Percentiles rank a stretch among this genome's conserved stretches.
Conservation (phyloP, 495 filamentous ascomycete genomes). For the Lophiotrema nucula region DNA sequence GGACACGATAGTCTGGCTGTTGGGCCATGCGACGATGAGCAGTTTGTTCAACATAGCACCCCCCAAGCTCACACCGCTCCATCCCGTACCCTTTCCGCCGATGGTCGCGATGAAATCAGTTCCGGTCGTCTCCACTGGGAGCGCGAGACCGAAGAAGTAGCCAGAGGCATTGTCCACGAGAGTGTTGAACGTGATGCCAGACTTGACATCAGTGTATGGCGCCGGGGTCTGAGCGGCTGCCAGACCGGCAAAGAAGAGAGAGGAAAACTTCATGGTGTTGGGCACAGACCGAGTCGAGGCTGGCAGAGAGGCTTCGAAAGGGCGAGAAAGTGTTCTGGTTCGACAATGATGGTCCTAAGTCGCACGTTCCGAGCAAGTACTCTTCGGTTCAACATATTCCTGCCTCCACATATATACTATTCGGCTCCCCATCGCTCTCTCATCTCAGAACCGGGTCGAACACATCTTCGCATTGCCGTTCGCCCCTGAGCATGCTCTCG, state of each 20-base stretch:
- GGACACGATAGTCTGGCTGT: constrained; percentile 15
- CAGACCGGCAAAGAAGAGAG: constrained; percentile 9
- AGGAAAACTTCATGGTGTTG: constrained; percentile 24
- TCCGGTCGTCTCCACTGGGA: constrained; percentile 15
- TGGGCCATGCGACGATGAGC: constrained; percentile 33
- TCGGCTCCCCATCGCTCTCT: not conserved
- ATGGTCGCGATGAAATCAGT: constrained; percentile 31
- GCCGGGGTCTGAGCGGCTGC: constrained; percentile 11
- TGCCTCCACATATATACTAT: not conserved
- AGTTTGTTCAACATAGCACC: constrained; percentile 28
- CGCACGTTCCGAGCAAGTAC: not conserved
- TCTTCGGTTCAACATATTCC: constrained; percentile 8
- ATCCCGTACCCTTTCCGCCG: constrained; percentile 32
- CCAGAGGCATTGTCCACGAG: constrained; percentile 8
- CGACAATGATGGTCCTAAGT: not conserved
- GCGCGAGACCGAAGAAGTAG: constrained; percentile 28
- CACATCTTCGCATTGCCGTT: no score
- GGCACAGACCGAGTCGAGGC: not conserved
- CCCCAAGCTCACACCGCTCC: constrained; percentile 24
- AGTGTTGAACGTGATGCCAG: constrained; percentile 32
- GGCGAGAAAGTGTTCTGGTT: not conserved
- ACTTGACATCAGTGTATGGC: constrained; percentile 29
- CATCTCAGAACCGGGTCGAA: no score
- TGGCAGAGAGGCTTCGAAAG: not conserved
- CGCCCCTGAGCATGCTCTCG: constrained; percentile 4